Evolutionary conservation across 805 yeast genomes (phyloP).

Genomic region (Yarrowia sp.): DNA sequence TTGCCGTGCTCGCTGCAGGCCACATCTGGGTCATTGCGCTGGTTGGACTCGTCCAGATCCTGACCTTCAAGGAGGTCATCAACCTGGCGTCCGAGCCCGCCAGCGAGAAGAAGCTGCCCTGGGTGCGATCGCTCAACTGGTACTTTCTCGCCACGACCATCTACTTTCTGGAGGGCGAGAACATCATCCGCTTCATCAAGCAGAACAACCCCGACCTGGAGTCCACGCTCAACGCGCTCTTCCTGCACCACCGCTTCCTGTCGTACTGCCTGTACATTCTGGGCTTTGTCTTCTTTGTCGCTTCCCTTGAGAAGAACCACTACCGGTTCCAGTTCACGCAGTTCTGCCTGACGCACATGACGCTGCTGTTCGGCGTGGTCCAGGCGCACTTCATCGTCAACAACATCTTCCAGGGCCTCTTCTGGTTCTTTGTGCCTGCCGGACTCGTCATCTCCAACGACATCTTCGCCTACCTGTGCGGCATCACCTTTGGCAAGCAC

Average conservation of each 20-base stretch:
- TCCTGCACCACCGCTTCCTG: constrained; percentile 77
- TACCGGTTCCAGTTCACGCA: constrained; percentile 92
- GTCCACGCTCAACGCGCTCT: constrained; percentile 55
- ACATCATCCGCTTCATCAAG: constrained; percentile 65
- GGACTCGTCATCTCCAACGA: constrained; percentile 91
- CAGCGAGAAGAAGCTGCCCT: constrained; percentile 75
- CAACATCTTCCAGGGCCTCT: constrained; percentile 83
- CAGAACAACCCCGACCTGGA: constrained; percentile 50
- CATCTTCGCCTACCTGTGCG: constrained; percentile 94
- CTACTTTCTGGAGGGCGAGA: constrained; percentile 85
- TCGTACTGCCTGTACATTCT: constrained; percentile 79
- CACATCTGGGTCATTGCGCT: constrained; percentile 75
- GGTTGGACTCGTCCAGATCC: constrained; percentile 70
- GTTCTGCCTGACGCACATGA: constrained; percentile 91
- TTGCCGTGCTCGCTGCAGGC: constrained; percentile 72
- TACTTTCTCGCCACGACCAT: constrained; percentile 84
- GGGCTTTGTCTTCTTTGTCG: constrained; percentile 88
- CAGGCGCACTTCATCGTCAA: constrained; percentile 92
- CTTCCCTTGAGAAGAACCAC: constrained; percentile 83
- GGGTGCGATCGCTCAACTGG: constrained; percentile 86
- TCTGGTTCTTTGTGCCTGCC: constrained; percentile 93
- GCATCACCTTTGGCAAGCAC: constrained; percentile 92
- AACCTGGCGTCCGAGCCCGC: constrained; percentile 81
- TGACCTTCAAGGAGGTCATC: constrained; percentile 89
- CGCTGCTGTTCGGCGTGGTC: constrained; percentile 79